phyloP scores from a whole-genome alignment of 2,329 filamentous ascomycete species.

The Arthrobotrys megalospora region DNA sequence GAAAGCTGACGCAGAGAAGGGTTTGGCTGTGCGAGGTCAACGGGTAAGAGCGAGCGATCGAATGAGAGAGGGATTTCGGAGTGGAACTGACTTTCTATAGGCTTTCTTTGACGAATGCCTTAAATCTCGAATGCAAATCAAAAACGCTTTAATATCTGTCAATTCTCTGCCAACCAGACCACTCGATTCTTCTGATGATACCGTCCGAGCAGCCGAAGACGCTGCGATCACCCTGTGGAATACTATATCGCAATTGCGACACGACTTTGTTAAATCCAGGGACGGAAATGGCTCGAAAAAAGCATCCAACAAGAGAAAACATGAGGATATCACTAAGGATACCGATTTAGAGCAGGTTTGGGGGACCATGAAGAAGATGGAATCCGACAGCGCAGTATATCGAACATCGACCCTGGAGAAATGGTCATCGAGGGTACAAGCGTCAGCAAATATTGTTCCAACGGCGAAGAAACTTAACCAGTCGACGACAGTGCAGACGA shows the following conservation, averaged over 20 bases:
- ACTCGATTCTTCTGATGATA: constrained; percentile 69
- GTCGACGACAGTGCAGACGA: constrained; percentile 72
- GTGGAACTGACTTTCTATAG: constrained; percentile 36
- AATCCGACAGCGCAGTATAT: constrained; percentile 74
- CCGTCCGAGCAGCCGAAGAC: constrained; percentile 82
- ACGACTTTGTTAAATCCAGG: constrained; percentile 72
- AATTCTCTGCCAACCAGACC: constrained; percentile 77
- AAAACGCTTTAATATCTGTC: constrained; percentile 87
- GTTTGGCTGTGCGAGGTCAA: constrained; percentile 86
- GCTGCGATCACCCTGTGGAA: constrained; percentile 89
- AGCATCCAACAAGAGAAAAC: constrained; percentile 75
- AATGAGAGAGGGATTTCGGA: neutral
- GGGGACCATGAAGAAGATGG: constrained; percentile 67
- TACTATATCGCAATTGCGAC: constrained; percentile 80
- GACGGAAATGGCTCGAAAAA: constrained; percentile 66
- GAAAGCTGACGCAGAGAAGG: constrained; percentile 85
- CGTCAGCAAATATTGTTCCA: constrained; percentile 70
- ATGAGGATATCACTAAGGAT: constrained; percentile 64
- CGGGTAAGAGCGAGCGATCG: constrained; percentile 71
- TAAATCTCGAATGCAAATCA: constrained; percentile 90
- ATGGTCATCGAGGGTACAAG: constrained; percentile 86
- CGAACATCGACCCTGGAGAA: constrained; percentile 85
- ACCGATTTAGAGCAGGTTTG: constrained; percentile 50
- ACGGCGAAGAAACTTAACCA: constrained; percentile 75
- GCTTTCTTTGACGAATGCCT: constrained; percentile 85